These are phyloP conservation scores for Colletotrichum echinochloae DNA, from an alignment of 2,329 filamentous ascomycete species.

Conservation along the genomic window DNA sequence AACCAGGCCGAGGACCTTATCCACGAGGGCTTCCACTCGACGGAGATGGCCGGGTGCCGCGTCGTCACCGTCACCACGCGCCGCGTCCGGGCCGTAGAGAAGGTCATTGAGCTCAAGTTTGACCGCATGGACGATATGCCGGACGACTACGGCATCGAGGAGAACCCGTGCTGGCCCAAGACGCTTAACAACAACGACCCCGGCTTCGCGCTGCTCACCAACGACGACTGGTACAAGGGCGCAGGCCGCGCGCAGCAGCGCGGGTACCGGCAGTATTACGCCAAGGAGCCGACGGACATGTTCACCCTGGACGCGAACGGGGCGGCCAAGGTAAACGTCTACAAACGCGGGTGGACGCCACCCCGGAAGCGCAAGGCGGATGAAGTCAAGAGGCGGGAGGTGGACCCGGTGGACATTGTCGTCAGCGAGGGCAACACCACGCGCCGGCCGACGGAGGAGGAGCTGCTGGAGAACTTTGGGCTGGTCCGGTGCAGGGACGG, in stretches of 20 bases:
- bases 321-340: no score
- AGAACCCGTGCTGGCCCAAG: constrained; percentile 10
- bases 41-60: no score
- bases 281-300: not conserved
- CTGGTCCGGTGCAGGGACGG: constrained; percentile 9
- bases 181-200: constrained; percentile 4
- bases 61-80: no score
- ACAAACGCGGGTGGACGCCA: constrained; percentile 8
- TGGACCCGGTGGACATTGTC: no score
- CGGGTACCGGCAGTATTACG: constrained; percentile 1
- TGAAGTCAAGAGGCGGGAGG: no score
- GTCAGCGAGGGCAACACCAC: constrained; percentile 7
- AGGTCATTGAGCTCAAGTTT: constrained; percentile 19
- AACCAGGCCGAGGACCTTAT: not conserved
- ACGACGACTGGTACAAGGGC: constrained; percentile 12
- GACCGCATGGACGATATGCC: constrained; percentile 7
- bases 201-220: constrained; percentile 5
- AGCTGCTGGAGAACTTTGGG: constrained; percentile 9
- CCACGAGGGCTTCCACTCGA: constrained; percentile 1
- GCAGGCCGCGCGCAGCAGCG: not conserved
- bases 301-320: no score
- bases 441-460: constrained; percentile 9
- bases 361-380: no score
- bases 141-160: constrained; percentile 7
- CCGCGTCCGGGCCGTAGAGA: constrained; percentile 3